Base-by-base conservation (phyloP, 495 filamentous ascomycete species). In the Penicillium verhagenii region DNA sequence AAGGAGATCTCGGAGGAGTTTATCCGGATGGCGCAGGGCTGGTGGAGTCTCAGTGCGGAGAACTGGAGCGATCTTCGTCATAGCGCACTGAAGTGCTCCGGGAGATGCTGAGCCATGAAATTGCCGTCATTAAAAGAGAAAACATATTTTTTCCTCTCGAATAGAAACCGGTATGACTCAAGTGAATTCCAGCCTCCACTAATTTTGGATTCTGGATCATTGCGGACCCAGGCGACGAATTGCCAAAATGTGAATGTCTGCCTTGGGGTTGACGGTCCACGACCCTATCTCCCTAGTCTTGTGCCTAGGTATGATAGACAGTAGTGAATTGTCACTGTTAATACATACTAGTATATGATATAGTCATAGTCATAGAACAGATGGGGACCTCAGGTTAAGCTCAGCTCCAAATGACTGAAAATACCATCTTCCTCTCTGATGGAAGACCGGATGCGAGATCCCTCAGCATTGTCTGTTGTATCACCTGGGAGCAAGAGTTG, bases 401-500 rank as follows among this genome's bases (percentile, higher is more conserved):
- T 60, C 42, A 70, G 53, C 18, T 70, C 67, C 33, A 72, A 44
- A 39, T 67, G 71, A 39, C 50, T 45, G 24, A 72, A 57, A 13
- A 68, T 50, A 50, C 59, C 47, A 39, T 68, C 61, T 25, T 70
- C 62, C 21, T 68, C 65, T 13, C 43, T 14, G 2, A 56, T 54
- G 2, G 56, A 10, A 21, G 25, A 28, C 16, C 37, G 57, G 21
- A 57, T 49, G 50, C 38, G 51, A 31, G 60, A 47, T 14, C 23
- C 46, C 26, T 48, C 59, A 20, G 26, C 53, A 39, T 44, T 28
- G 7, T 33, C 31, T 16, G 53, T 33, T 18, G 57, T 51, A 35
- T 68, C 47, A 25, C 63, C 65, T 8, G 68, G 60, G 10, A 73
- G 53, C 6, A 71, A 47, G 25, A 64, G 40, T 37, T 74, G 69